phyloP scores from a whole-genome alignment of 192 early-diverging fungal genomes.

The Chytriomyces sp. region DNA sequence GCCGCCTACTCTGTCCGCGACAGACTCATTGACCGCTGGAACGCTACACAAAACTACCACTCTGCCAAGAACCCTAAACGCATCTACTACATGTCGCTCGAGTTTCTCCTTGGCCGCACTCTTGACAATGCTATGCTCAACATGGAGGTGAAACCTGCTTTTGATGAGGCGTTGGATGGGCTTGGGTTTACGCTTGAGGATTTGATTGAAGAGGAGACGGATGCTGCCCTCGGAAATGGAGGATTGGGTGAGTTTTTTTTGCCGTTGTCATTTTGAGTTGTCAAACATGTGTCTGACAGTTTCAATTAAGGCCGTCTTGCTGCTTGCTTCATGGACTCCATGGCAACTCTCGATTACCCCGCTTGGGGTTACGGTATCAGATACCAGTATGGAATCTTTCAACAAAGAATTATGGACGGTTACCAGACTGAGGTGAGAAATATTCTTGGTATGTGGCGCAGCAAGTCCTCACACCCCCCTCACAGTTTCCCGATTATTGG shows the following conservation, averaged over 20 bases:
- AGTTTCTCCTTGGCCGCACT: conserved; percentile 96
- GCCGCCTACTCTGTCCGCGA: conserved; percentile 91
- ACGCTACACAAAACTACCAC: conserved; percentile 87
- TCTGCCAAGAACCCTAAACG: conserved; percentile 86
- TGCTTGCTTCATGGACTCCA: conserved; percentile 96
- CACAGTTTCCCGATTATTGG: conserved; percentile 92
- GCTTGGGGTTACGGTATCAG: conserved; percentile 86
- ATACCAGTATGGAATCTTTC: conserved; percentile 98
- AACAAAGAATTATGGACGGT: conserved; percentile 95
- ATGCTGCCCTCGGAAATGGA: conserved; percentile 97
- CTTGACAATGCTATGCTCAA: conserved; percentile 96
- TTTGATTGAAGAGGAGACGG: conserved; percentile 88
- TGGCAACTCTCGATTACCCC: conserved; percentile 92
- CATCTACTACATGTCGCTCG: conserved; percentile 96
- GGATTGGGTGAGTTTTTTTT: conserved; percentile 71
- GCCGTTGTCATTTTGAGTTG: not conserved
- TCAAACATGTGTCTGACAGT: not conserved
- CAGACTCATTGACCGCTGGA: conserved; percentile 91
- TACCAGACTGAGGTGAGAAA: conserved; percentile 68
- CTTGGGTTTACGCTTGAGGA: conserved; percentile 95
- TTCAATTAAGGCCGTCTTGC: conserved; percentile 70
- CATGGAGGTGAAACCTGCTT: conserved; percentile 80
- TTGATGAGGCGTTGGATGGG: conserved; percentile 68
- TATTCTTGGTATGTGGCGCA: too few relatives aligned
- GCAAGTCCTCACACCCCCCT: conserved; percentile 27